Evolutionary conservation across 768 basidiomycete species (phyloP).

Genomic region (Phlebiopsis flavidoalba): DNA sequence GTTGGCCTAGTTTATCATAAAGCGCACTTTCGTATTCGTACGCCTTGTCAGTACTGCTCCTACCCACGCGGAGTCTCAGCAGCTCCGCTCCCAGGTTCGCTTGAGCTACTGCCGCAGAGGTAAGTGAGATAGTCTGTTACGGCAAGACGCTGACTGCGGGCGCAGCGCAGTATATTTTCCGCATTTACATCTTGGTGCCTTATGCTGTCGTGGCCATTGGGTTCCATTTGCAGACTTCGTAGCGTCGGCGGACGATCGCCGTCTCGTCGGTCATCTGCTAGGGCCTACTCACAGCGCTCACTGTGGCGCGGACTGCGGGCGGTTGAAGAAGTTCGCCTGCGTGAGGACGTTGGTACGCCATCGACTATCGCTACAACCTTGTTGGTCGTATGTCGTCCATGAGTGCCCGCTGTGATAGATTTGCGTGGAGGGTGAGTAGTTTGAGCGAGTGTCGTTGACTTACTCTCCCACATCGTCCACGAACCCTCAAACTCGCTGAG

Average conservation of each 20-base stretch:
- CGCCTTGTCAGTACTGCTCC: too few species aligned
- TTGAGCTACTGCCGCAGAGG: too few species aligned
- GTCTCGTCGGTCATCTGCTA: conserved; percentile 89
- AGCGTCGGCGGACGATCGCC: conserved; percentile 81
- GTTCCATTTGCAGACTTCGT: conserved; percentile 69
- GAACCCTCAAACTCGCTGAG: conserved; percentile 89
- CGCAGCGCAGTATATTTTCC: too few species aligned
- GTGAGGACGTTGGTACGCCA: conserved; percentile 95
- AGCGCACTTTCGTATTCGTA: too few species aligned
- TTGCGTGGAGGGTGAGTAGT: neutral
- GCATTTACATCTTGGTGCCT: conserved; percentile 29
- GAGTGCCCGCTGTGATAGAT: conserved; percentile 66
- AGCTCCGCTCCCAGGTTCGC: too few species aligned
- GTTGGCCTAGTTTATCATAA: too few species aligned
- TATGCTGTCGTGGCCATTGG: conserved; percentile 40
- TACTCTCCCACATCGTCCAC: conserved; percentile 98
- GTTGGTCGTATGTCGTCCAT: conserved; percentile 84
- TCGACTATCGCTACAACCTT: conserved; percentile 90
- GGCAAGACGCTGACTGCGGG: too few species aligned
- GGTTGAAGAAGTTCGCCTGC: conserved; percentile 84
- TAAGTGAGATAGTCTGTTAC: too few species aligned
- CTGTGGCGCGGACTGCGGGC: conserved; percentile 84
- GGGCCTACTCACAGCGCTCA: conserved; percentile 92
- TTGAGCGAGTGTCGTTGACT: conserved; percentile 21
- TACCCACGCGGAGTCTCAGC: too few species aligned